These are phyloP conservation scores for Plasmodium falciparum DNA, from an alignment of 169 alveolate species.

Conservation along the genomic window DNA sequence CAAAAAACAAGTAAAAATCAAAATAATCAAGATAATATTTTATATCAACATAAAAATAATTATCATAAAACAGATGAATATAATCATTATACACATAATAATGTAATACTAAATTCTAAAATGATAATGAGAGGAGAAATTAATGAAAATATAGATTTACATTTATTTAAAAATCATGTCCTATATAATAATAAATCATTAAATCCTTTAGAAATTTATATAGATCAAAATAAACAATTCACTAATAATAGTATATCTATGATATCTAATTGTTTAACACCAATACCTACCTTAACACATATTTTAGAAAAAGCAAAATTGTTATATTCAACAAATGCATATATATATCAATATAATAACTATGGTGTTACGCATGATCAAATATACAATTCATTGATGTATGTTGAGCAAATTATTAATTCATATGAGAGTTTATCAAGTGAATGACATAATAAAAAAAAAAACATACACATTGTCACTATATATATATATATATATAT, in stretches of 20 bases:
- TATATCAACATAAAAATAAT: constrained; percentile 3
- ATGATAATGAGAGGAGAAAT: constrained; percentile 79
- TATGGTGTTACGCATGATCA: constrained; percentile 75
- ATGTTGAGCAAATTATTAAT: constrained; percentile 32
- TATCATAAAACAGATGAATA: background rate
- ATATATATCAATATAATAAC: constrained; percentile 76
- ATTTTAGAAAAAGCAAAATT: constrained; percentile 72
- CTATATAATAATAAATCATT: constrained; percentile 74
- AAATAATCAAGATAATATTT: background rate
- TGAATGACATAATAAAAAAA: background rate
- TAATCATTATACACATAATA: constrained; percentile 40
- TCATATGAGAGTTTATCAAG: constrained; percentile 49
- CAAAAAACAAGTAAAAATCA: constrained; percentile 2
- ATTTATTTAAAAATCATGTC: constrained; percentile 77
- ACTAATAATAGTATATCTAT: constrained; percentile 66
- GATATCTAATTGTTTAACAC: constrained; percentile 80
- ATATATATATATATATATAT: background rate
- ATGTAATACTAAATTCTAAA: constrained; percentile 75
- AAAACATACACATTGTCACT: background rate
- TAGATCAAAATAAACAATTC: constrained; percentile 28
- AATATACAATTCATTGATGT: constrained; percentile 40
- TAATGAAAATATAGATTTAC: constrained; percentile 72
- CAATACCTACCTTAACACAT: constrained; percentile 66
- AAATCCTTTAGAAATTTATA: constrained; percentile 76
- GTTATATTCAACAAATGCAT: constrained; percentile 78